These are phyloP conservation scores for Kodamaea suecica DNA, from an alignment of 1,139 yeast species.

Conservation along the genomic window DNA sequence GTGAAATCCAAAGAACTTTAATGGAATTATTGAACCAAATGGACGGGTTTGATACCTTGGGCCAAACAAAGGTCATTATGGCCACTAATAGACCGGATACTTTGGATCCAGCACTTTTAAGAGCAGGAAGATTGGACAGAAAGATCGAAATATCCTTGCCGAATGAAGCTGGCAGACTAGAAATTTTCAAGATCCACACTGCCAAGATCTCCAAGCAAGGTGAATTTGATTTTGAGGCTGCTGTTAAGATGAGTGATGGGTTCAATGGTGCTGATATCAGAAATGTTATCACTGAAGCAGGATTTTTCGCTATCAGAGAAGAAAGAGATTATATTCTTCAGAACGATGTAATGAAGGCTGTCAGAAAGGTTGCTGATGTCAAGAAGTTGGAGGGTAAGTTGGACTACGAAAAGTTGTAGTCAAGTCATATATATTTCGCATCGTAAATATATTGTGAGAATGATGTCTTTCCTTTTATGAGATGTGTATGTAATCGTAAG, in stretches of 20 bases:
- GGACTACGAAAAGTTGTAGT: slow-evolving; percentile 88
- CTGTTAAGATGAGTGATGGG: slow-evolving; percentile 97
- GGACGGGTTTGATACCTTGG: slow-evolving; percentile 98
- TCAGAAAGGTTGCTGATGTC: slow-evolving; percentile 92
- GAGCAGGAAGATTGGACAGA: slow-evolving; percentile 98
- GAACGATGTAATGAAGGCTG: slow-evolving; percentile 95
- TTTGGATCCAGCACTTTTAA: slow-evolving; percentile 94
- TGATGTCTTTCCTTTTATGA: too few relatives aligned
- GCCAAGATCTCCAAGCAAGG: slow-evolving; percentile 85
- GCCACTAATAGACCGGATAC: slow-evolving; percentile 99
- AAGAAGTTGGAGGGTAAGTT: slow-evolving; percentile 96
- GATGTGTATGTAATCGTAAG: not conserved
- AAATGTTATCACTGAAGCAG: slow-evolving; percentile 98
- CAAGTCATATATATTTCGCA: too few relatives aligned
- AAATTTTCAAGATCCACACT: slow-evolving; percentile 92
- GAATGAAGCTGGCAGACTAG: slow-evolving; percentile 93
- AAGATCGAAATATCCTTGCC: slow-evolving; percentile 96
- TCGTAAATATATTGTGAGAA: too few relatives aligned
- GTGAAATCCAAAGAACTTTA: slow-evolving; percentile 97
- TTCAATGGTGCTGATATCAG: slow-evolving; percentile 99
- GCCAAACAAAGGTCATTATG: slow-evolving; percentile 97
- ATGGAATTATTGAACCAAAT: slow-evolving; percentile 97
- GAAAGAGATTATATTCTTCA: slow-evolving; percentile 94
- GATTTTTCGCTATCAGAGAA: slow-evolving; percentile 96
- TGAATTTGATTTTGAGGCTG: slow-evolving; percentile 95